Conservation (phyloP, 2,329 filamentous ascomycete species). For the Aspergillus sp. region DNA sequence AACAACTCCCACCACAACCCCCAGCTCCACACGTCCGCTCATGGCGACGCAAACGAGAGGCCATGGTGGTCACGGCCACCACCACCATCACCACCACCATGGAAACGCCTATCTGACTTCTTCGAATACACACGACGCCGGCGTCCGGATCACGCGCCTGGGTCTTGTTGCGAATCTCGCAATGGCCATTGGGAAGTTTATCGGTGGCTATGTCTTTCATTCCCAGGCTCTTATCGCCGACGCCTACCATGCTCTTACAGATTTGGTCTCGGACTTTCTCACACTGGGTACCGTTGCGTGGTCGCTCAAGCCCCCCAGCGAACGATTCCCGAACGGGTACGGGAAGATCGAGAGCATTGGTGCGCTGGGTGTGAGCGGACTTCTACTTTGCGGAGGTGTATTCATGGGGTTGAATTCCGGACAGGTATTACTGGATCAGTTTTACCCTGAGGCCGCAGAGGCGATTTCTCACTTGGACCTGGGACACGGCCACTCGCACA, state of each 20-base stretch:
- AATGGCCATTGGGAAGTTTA: conserved; percentile 91
- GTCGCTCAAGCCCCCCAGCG: conserved; percentile 81
- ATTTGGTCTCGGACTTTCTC: conserved; percentile 91
- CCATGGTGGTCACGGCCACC: conserved; percentile 49
- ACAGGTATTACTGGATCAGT: conserved; percentile 68
- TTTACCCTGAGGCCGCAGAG: conserved; percentile 66
- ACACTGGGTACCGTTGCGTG: conserved; percentile 93
- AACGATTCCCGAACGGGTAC: conserved; percentile 84
- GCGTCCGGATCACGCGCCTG: conserved; percentile 88
- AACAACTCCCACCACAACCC: conserved; percentile 23
- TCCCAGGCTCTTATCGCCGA: conserved; percentile 92
- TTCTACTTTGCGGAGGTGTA: conserved; percentile 83
- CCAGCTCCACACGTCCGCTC: conserved; percentile 26
- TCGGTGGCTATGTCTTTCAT: conserved; percentile 91
- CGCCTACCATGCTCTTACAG: conserved; percentile 91
- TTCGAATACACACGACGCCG: conserved; percentile 83
- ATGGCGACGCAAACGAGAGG: conserved; percentile 49
- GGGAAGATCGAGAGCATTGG: conserved; percentile 98
- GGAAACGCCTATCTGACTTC: conserved; percentile 83
- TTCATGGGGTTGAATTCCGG: conserved; percentile 86
- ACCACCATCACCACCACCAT: conserved; percentile 73
- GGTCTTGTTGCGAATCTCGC: conserved; percentile 84
- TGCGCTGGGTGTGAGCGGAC: conserved; percentile 86
- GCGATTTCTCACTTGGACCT: conserved; percentile 40
- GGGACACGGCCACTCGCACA: conserved; percentile 62